Evolutionary conservation across 2,329 filamentous ascomycete genomes (phyloP), one percentile per base, ranked within the genome.

Genomic region (Phyllosticta capitalensis): DNA sequence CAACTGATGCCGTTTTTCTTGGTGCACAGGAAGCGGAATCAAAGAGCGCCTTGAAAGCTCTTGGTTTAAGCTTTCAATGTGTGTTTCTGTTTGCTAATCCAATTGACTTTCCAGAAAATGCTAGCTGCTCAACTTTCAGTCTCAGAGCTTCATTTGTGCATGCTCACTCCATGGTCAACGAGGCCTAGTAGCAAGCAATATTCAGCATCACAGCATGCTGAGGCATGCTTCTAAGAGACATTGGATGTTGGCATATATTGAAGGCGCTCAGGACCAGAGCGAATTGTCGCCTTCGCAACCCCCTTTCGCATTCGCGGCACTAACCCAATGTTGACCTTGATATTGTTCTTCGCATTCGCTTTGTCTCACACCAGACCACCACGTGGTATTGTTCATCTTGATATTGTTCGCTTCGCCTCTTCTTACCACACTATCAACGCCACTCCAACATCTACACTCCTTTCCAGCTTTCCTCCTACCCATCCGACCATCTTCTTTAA

Each of bases 311-410:
- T 26, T 45, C 5, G 12, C n/a, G 7, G n/a, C 56, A 24, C 56
- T 58, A 54, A 50, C 51, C 57, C 1, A 20, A 45, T 9, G 9
- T 52, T 45, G 12, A 10, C 52, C 19, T 59, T 59, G 53, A 54
- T 55, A 59, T 59, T 55, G 52, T 59, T 50, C 28, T 54, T 38
- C 28, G n/a, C 12, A 19, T n/a, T 48, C 50, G n/a, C 52, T 14
- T 30, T 50, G 57, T 59, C 52, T 59, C 28, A 55, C 45, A 59
- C 57, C 21, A 20, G 5, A n/a, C 19, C 19, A 19, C 49, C 49
- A 20, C n/a, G 10, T 51, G 19, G 21, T 9, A 52, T 59, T 38
- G 19, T 38, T 12, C 56, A 17, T 20, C 45, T 54, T 59, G 9
- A 52, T 22, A 55, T 59, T 59, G 53, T 59, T 17, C n/a, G 9